Conservation (phyloP, 2,329 filamentous ascomycete genomes). For the Didymella glomerata region DNA sequence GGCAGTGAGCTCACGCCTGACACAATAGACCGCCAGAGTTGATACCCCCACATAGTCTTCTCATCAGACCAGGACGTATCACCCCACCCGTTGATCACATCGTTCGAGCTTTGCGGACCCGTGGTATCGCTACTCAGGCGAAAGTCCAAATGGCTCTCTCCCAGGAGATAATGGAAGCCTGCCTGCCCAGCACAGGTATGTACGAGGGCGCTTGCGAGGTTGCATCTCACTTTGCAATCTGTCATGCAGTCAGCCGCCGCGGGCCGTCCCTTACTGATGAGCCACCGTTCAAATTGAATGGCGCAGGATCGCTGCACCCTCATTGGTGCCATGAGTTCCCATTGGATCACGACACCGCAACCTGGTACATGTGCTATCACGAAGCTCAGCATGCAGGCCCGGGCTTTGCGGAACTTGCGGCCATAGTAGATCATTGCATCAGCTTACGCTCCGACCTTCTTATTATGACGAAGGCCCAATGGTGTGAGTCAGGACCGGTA, state of each 20-base stretch:
- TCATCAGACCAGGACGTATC: too few species aligned
- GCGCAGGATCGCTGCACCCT: not conserved
- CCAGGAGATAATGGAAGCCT: too few species aligned
- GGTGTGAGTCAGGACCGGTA: not conserved
- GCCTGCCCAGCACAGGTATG: too few species aligned
- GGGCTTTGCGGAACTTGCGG: not conserved
- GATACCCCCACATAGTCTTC: too few species aligned
- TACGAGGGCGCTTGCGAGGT: not conserved
- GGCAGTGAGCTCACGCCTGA: too few species aligned
- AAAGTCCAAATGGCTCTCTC: too few species aligned
- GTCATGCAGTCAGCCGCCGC: conserved; percentile 3
- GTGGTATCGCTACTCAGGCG: too few species aligned
- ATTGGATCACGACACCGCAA: not conserved
- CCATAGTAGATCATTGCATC: not conserved
- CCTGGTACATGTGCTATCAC: not conserved
- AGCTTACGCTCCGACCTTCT: not conserved
- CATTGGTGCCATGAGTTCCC: too few species aligned
- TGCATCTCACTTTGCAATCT: not conserved
- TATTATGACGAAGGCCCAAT: not conserved
- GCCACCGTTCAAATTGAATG: not conserved
- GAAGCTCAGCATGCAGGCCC: not conserved
- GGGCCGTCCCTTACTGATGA: conserved; percentile 1
- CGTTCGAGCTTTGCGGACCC: too few species aligned
- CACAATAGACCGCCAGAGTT: too few species aligned
- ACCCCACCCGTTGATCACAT: too few species aligned